Conservation (phyloP, 306 rosid species). For the Cucurbita ficifolia region DNA sequence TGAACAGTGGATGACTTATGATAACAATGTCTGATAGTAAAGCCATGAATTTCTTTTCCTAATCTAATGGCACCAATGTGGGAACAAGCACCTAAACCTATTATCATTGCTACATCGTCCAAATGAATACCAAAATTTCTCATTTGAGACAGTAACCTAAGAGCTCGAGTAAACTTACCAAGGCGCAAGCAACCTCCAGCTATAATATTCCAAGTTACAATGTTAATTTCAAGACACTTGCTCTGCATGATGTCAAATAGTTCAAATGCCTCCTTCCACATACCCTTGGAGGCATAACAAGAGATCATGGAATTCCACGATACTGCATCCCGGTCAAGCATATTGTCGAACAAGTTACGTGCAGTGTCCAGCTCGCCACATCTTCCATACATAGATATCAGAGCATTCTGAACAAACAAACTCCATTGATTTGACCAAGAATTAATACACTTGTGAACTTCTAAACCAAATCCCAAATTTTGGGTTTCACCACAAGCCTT, state of each 20-base stretch:
- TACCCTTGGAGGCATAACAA: conserved; percentile 48
- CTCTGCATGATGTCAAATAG: conserved; percentile 37
- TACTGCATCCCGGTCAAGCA: conserved; percentile 53
- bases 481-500: conserved; percentile 71
- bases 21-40: conserved; percentile 32
- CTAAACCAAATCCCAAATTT: conserved; percentile 42
- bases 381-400: conserved; percentile 72
- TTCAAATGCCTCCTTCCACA: conserved; percentile 62
- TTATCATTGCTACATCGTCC: conserved; percentile 51
- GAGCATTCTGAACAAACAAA: conserved; percentile 67
- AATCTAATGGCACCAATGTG: conserved; percentile 49
- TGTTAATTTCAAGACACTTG: conserved; percentile 32
- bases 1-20: conserved; percentile 32
- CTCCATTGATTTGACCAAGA: conserved; percentile 31
- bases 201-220: conserved; percentile 62
- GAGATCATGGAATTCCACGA: conserved; percentile 77
- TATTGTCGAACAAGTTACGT: conserved; percentile 46
- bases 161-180: conserved; percentile 30
- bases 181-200: conserved; percentile 58
- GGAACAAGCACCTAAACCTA: conserved; percentile 67
- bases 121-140: conserved; percentile 25
- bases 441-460: conserved; percentile 51
- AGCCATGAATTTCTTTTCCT: conserved; percentile 80
- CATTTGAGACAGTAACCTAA: conserved; percentile 60
- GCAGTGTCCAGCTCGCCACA: conserved; percentile 63